Evolutionary conservation across 2,329 filamentous ascomycete genomes (phyloP), one percentile per base, ranked within the genome.

Genomic region (Stagonosporopsis rhizophila): DNA sequence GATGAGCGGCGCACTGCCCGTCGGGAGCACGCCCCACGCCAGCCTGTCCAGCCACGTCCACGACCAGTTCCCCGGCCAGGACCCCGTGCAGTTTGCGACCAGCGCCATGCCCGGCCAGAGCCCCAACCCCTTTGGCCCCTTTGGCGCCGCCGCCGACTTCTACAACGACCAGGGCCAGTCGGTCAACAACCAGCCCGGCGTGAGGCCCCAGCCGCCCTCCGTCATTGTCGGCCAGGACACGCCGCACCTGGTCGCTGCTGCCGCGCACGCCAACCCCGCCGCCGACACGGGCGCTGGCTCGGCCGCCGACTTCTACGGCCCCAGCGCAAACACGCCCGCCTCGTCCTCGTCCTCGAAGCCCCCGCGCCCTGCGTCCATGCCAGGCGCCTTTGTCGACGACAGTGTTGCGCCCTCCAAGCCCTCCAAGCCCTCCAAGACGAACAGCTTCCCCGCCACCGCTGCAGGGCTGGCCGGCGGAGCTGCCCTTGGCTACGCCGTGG

Each of bases 111-210:
- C 74, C 76, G 52, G 66, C 35, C 63, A 66, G 30, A 64, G 27
- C 27, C 11, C 27, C 6, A 6, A 30, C 27, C 27, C 27, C 27
- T 12, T 9, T 27, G 9, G 66, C 37, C 77, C 79, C 19, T 80
- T 80, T 49, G 86, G 85, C 28, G 78, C 79, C 32, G 85, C 85
- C 6, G 81, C 86, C 15, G 84, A 87, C 30, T 88, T 86, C 69
- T 88, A 88, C 68, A 80, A 82, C 39, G 86, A 88, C 67, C 81
- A 85, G 64, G 86, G 85, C 11, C 77, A 87, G 67, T 87, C 84
- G 17, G 85, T 88, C 2, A 68, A 77, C 9, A 69, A 77, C 12
- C 86, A 88, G 69, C 86, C 86, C 6, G 86, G 86, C n/a, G 78
- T 86, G 11, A 79, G 86, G 39, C 80, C 83, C 6, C 72, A 80